Evolutionary conservation across 148 eudicot genomes (phyloP), one percentile per base, ranked within the genome.

Genomic region (Silene latifolia): DNA sequence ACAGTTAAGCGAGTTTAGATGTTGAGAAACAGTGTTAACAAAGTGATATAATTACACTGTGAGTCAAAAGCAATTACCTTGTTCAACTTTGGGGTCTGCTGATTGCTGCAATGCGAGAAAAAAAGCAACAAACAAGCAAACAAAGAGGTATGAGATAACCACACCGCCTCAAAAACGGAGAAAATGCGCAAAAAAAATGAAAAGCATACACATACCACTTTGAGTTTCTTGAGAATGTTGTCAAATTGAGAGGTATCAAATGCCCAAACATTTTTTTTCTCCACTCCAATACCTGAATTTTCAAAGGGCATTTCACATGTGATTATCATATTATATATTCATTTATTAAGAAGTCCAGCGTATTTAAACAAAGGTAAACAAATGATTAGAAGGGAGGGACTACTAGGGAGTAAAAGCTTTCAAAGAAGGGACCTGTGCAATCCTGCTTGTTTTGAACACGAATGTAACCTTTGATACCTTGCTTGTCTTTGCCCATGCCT

Each of bases 391-490:
- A 32, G 4, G 35, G 5, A 32, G 35, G n/a, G n/a, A n/a, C n/a
- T n/a, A n/a, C n/a, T n/a, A n/a, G n/a, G 35, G 35, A 32, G 35
- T 32, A 32, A 32, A 32, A 32, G 35, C 35, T 2, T 2, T 1
- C 1, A 32, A 39, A 39, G 44, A 39, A 39, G 44, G 44, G 44
- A 87, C 94, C 95, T 77, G 82, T 15, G 17, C 89, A 88, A 70
- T 95, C 98, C 76, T 95, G 90, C 51, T 95, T 95, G 88, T 95
- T 92, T 79, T 88, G 84, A 80, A 95, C 98, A 67, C 97, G 83
- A 54, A 95, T 89, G 72, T 95, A 79, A 18, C 98, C 98, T 87
- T 92, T 95, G 83, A 95, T 95, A 56, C 98, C 98, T 89, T 95
- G 98, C 80, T 95, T 95, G 18, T 95, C 91, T 76, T 92, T 95